Evolutionary conservation across 345 rosid genomes (phyloP).

Genomic region (Salix suchowensis): DNA sequence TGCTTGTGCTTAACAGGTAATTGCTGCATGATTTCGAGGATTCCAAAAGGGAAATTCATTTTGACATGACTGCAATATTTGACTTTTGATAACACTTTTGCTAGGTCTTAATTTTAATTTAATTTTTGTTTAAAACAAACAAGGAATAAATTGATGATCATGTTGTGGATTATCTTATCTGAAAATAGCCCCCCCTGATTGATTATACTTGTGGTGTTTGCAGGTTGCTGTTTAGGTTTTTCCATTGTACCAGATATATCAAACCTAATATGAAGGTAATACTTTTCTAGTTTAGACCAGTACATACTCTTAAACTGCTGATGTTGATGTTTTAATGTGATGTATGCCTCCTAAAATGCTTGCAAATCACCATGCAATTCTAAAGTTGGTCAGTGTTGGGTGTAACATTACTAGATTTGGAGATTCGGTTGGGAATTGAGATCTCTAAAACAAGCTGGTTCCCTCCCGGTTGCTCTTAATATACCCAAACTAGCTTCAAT

Average conservation of each 20-base stretch:
- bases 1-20: neutral
- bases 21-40: neutral
- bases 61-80: neutral
- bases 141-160: neutral
- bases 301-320: neutral
- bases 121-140: neutral
- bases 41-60: neutral
- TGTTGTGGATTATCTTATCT: conserved; percentile 1
- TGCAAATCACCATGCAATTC: neutral
- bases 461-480: neutral
- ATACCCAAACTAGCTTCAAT: neutral
- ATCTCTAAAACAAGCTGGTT: neutral
- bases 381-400: neutral
- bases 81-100: neutral
- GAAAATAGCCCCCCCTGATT: neutral
- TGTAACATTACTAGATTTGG: neutral
- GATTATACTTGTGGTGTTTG: conserved; percentile 6
- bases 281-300: neutral
- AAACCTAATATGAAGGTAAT: conserved; percentile 11
- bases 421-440: neutral
- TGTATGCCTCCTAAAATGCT: neutral
- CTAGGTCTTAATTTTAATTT: neutral
- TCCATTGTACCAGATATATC: neutral
- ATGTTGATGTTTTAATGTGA: neutral
- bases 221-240: conserved; percentile 22